Conservation (phyloP, 2,329 filamentous ascomycete genomes). For the Colletotrichum musicola region DNA sequence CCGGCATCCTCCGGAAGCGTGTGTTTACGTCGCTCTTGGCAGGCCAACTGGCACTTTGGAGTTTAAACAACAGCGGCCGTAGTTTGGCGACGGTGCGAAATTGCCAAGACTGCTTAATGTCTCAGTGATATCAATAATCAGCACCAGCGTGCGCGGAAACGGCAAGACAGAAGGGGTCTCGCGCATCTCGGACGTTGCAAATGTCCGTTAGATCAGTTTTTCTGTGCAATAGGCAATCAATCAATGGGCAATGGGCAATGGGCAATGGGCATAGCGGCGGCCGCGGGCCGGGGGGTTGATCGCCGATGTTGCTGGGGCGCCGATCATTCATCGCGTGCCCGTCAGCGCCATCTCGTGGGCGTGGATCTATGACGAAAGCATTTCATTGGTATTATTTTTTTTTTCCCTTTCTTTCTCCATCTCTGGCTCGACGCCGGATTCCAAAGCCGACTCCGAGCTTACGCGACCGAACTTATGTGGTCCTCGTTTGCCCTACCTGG, state of each 20-base stretch:
- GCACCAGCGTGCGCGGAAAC: background rate
- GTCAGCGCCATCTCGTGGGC: slow-evolving; percentile 16
- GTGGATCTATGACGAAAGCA: slow-evolving; percentile 38
- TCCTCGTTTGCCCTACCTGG: background rate
- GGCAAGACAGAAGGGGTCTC: slow-evolving; percentile 14
- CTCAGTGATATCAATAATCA: slow-evolving; percentile 18
- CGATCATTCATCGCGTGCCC: slow-evolving; percentile 6
- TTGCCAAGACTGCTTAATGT: slow-evolving; percentile 17
- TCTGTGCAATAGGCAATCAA: background rate
- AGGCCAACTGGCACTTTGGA: background rate
- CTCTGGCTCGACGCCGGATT: slow-evolving; percentile 7
- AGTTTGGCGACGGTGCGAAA: background rate
- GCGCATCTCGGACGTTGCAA: slow-evolving; percentile 31
- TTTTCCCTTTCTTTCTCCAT: slow-evolving; percentile 21
- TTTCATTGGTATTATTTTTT: background rate
- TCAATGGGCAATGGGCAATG: too few species aligned
- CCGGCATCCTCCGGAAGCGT: too few species aligned
- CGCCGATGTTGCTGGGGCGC: slow-evolving; percentile 11
- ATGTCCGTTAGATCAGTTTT: slow-evolving; percentile 19
- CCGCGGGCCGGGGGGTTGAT: slow-evolving; percentile 6
- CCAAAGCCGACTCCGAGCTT: slow-evolving; percentile 17
- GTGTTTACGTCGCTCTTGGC: background rate
- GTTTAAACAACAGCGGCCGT: background rate
- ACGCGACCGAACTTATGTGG: slow-evolving; percentile 20
- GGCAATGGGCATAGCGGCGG: slow-evolving; percentile 2